Base-by-base conservation (phyloP, 1,284 basidiomycete genomes). In the Blastosporella zonata region DNA sequence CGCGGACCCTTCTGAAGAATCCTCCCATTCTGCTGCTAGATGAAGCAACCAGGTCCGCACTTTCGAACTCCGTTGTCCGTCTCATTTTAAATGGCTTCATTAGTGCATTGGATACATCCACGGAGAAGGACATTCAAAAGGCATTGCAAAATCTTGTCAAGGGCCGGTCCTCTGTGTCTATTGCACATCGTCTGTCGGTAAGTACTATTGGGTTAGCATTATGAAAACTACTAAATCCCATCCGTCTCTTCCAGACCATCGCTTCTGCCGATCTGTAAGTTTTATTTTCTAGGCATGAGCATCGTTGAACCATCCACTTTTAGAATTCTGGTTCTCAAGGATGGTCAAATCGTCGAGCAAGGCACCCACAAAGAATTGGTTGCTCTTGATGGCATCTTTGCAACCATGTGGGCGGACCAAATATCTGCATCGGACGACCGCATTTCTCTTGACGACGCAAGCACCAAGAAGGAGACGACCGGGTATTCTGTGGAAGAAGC, bases 81-180 rank as follows among this genome's bases (percentile, higher is more conserved):
- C n/a, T n/a, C n/a, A n/a, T 17, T 22, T 18, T 49, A 27, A 53
- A 15, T 45, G 15, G 33, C 25, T 49, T 38, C 33, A 7, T 57
- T 29, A 87, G 85, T 56, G 88, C 88, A 15, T 67, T 93, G 54
- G 90, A 93, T 65, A 91, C 89, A 3, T 82, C 83, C 6, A 92
- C 90, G 1, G 90, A 93, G 65, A 85, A 87, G 52, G 81, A 89
- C 59, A 89, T 95, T 53, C 92, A 94, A 64, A 86, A 84, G 57
- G 87, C 88, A 8, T 72, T 92, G 42, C 84, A 85, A 59, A 84
- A 84, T 58, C 77, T 87, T 23, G 81, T 80, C 49, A 70, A 78
- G 59, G 86, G 82, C 43, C 78, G 87, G 52, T 84, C 87, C 15
- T 84, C 83, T 27, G 63, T 95, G 55, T 88, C 88, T 43, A 86